These are phyloP conservation scores for Aspergillus proliferans DNA, from an alignment of 2,329 filamentous ascomycete species.

Conservation along the genomic window DNA sequence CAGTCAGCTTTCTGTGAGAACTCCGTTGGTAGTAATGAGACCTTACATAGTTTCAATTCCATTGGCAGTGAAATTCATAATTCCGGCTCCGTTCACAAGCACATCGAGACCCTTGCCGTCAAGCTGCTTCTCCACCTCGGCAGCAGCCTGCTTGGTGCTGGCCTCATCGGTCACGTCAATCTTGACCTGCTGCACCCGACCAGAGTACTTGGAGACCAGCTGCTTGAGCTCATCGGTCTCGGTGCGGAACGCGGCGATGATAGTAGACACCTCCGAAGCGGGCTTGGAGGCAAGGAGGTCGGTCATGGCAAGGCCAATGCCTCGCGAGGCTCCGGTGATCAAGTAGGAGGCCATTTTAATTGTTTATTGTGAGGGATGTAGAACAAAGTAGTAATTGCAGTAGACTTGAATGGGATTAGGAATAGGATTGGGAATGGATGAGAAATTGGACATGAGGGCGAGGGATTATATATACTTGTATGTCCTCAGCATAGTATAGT, in stretches of 20 bases:
- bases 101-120: conserved; percentile 32
- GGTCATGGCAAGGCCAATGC: conserved; percentile 28
- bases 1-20: background rate
- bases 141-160: conserved; percentile 30
- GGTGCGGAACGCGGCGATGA: conserved; percentile 37
- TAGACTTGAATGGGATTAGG: too few species aligned
- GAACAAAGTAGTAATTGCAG: too few species aligned
- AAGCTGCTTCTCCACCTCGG: conserved; percentile 26
- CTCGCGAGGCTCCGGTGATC: conserved; percentile 30
- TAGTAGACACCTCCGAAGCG: conserved; percentile 24
- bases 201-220: conserved; percentile 24
- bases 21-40: background rate
- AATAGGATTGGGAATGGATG: too few species aligned
- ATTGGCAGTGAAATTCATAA: conserved; percentile 10
- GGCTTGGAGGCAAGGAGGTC: conserved; percentile 22
- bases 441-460: too few species aligned
- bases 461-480: too few species aligned
- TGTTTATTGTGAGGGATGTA: too few species aligned
- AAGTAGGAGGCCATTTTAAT: conserved; percentile 28
- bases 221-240: conserved; percentile 22
- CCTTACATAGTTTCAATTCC: conserved; percentile 11
- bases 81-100: conserved; percentile 26
- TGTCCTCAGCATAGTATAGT: too few species aligned
- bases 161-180: conserved; percentile 32
- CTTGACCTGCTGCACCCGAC: conserved; percentile 28